Conservation (phyloP, 2,329 filamentous ascomycete genomes). For the Epichloe hybrida region DNA sequence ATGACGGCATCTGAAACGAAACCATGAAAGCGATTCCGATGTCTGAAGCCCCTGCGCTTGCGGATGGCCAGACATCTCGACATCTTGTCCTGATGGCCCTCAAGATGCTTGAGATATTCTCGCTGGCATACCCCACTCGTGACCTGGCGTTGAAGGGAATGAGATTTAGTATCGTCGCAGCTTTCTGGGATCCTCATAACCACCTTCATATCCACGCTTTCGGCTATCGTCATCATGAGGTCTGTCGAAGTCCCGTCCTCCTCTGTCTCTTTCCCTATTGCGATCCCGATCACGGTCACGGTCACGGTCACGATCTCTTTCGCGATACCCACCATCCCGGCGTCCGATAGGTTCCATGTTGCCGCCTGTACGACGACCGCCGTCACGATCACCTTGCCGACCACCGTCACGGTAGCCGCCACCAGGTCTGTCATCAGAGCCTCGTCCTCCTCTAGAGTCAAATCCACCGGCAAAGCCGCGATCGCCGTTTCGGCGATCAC, state of each 20-base stretch:
- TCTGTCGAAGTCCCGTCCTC: conserved; percentile 32
- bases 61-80: not conserved
- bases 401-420: conserved; percentile 29
- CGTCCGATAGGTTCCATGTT: conserved; percentile 75
- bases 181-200: conserved; percentile 65
- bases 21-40: too few relatives aligned
- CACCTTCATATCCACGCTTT: conserved; percentile 62
- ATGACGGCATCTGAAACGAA: not conserved
- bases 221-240: conserved; percentile 44
- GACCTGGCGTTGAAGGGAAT: not conserved
- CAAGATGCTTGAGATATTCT: not conserved
- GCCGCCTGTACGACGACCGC: conserved; percentile 48
- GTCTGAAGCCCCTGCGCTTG: not conserved
- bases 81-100: not conserved
- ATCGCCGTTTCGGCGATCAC: conserved; percentile 29
- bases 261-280: conserved; percentile 17
- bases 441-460: conserved; percentile 40
- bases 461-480: conserved; percentile 34
- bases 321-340: conserved; percentile 43
- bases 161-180: conserved; percentile 44
- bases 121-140: too few relatives aligned
- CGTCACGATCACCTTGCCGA: conserved; percentile 22
- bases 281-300: conserved; percentile 26
- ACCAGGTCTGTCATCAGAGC: conserved; percentile 42
- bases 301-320: conserved; percentile 38